These are phyloP conservation scores for Aureobasidium sp. DNA, from an alignment of 2,329 filamentous ascomycete genomes.

Conservation along the genomic window DNA sequence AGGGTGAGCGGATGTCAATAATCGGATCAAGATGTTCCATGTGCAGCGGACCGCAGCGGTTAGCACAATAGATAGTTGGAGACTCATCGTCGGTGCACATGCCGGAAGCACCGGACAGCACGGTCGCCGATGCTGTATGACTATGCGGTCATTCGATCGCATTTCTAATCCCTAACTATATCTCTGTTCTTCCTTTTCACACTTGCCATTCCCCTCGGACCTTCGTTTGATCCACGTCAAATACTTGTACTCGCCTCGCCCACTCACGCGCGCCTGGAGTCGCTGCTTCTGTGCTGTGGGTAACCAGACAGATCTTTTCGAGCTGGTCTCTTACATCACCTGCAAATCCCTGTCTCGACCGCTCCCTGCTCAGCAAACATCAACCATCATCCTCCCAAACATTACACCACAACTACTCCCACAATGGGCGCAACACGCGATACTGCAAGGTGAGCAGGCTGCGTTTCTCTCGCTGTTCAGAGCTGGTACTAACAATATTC, in stretches of 20 bases:
- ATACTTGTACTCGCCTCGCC: background rate
- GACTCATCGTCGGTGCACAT: background rate
- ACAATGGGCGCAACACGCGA: background rate
- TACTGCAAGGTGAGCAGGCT: background rate
- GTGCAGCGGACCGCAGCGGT: background rate
- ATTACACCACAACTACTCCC: background rate
- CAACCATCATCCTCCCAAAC: background rate
- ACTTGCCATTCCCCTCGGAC: background rate
- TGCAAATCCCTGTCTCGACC: background rate
- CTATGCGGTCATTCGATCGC: constrained; percentile 1
- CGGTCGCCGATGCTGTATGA: constrained; percentile 3
- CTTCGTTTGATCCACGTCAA: background rate
- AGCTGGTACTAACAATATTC: background rate
- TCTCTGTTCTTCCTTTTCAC: background rate
- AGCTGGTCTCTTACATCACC: constrained; percentile 11
- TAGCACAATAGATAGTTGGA: background rate
- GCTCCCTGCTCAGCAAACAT: background rate
- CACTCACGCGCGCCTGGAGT: constrained; percentile 10
- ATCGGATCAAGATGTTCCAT: background rate
- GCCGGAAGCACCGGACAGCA: background rate
- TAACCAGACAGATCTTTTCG: background rate
- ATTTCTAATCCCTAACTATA: background rate
- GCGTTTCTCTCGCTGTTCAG: background rate
- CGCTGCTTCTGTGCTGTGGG: constrained; percentile 8
- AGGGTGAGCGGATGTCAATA: background rate